Evolutionary conservation across 371 early-diverging fungal genomes (phyloP).

Genomic region (Mucor mucedo): DNA sequence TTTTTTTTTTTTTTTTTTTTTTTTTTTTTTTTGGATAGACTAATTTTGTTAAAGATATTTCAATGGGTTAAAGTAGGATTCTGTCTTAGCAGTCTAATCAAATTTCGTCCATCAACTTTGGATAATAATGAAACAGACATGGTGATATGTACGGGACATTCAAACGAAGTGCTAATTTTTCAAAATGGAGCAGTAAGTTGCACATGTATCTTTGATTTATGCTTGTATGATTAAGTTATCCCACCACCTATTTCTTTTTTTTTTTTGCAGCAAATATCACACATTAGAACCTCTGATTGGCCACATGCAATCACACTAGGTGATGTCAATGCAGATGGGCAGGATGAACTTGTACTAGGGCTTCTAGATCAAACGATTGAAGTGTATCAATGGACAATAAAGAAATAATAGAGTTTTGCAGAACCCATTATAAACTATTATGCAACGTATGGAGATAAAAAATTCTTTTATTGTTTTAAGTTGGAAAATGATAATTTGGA

Average conservation of each 20-base stretch:
- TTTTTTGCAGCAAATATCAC: constrained; percentile 29
- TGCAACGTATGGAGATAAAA: background rate
- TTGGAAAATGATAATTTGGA: background rate
- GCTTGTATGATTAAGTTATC: no score
- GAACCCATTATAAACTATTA: no score
- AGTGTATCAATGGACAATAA: constrained; percentile 40
- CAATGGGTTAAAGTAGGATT: constrained; percentile 45
- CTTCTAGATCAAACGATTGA: constrained; percentile 47
- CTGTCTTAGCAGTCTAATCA: constrained; percentile 32
- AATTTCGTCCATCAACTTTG: constrained; percentile 39
- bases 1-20: no score
- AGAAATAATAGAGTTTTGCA: background rate
- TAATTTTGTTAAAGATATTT: constrained; percentile 29
- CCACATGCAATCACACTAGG: constrained; percentile 47
- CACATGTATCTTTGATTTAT: background rate
- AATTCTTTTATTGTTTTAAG: constrained; percentile 7
- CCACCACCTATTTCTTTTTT: no score
- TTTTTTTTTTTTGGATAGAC: no score
- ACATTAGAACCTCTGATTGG: constrained; percentile 49
- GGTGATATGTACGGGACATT: constrained; percentile 51
- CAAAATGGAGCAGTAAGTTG: constrained; percentile 45
- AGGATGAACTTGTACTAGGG: constrained; percentile 51
- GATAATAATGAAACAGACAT: constrained; percentile 40
- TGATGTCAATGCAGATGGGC: constrained; percentile 53
- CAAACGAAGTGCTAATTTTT: constrained; percentile 39